Percentiles rank a stretch among this genome's conserved stretches.
Conservation (phyloP, 768 basidiomycete genomes). For the Sporobolomyces phaffii region DNA sequence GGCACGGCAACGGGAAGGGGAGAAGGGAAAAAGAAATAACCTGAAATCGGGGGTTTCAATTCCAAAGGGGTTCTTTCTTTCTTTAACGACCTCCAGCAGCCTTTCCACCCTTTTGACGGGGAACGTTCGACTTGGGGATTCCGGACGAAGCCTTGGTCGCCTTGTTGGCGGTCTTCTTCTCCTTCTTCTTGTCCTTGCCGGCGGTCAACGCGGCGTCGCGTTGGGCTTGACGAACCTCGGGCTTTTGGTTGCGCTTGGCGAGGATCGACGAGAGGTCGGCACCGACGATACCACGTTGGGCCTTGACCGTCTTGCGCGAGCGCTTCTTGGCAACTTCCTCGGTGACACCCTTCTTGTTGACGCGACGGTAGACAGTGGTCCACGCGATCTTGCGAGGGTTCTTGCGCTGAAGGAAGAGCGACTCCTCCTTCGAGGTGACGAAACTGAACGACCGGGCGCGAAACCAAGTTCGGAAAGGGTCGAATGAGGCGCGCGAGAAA, state of each 20-base stretch:
- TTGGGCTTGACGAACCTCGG: conserved; percentile 70
- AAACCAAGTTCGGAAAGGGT: no score
- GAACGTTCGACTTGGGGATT: conserved; percentile 17
- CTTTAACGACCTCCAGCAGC: conserved; percentile 25
- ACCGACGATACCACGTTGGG: conserved; percentile 91
- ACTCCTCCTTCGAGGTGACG: conserved; percentile 81
- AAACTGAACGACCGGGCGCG: conserved; percentile 97
- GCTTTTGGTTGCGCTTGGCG: conserved; percentile 81
- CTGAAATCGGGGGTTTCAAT: no score
- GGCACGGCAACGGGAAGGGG: no score
- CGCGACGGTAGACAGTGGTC: conserved; percentile 82
- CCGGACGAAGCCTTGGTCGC: conserved; percentile 9
- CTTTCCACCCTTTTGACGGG: conserved; percentile 21
- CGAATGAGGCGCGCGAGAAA: no score
- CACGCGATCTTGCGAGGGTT: conserved; percentile 99
- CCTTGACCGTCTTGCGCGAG: conserved; percentile 87
- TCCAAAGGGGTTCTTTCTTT: no score
- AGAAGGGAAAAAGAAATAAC: no score
- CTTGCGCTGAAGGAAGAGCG: conserved; percentile 97
- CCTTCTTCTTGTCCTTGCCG: conserved; percentile 44
- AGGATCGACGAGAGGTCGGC: conserved; percentile 85
- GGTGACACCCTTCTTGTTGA: conserved; percentile 99
- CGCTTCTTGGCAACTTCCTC: conserved; percentile 99
- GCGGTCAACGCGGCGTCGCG: conserved; percentile 46
- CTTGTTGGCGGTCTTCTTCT: conserved; percentile 29